Base-by-base conservation (phyloP, 331 rosid genomes). In the Rosa hybrid region DNA sequence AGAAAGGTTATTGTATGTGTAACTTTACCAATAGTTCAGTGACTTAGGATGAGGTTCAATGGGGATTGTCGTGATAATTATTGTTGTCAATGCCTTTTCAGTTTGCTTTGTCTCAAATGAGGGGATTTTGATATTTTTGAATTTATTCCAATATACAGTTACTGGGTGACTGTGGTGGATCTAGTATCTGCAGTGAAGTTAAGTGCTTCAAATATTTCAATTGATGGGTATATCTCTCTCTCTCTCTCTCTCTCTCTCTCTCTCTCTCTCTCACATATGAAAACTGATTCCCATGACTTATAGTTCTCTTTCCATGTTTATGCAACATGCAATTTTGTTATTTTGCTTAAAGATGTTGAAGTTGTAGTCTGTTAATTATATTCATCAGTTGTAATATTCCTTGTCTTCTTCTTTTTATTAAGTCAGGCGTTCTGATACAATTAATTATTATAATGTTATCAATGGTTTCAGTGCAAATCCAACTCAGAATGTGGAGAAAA, bases 161-260 rank as follows among this genome's bases (percentile, higher is more conserved):
- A 90, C 82, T 88, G 87, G 88, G 83, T 77, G 81, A 75, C 97
- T 46, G 69, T 90, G 67, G 83, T 74, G 17, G 94, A 88, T 82
- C 97, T 92, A 76, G 65, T 96, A 57, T 51, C 75, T 80, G 94
- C 99, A 4, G 92, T 89, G 87, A 93, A 87, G 91, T 87, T 93
- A 86, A 48, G 59, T 34, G 83, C 91, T 44, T 48, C 94, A 73
- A 81, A 53, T 84, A 68, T 87, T 77, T 88, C 94, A 72, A 76
- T 87, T 30, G 98, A 92, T 79, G 99, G 97, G 99, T 96, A 48
- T 10, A 2, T 65, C 8, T 50, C 60, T 45, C 34, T 63, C 63
- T 77, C 16, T 34, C 64, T 63, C 59, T 75, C 57, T 14, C 71
- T 42, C 39, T 23, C 38, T 2, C 39, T 4, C 73, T 3, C 27